These are phyloP conservation scores for Metarhizium album DNA, from an alignment of 2,329 filamentous ascomycete species.

Conservation along the genomic window DNA sequence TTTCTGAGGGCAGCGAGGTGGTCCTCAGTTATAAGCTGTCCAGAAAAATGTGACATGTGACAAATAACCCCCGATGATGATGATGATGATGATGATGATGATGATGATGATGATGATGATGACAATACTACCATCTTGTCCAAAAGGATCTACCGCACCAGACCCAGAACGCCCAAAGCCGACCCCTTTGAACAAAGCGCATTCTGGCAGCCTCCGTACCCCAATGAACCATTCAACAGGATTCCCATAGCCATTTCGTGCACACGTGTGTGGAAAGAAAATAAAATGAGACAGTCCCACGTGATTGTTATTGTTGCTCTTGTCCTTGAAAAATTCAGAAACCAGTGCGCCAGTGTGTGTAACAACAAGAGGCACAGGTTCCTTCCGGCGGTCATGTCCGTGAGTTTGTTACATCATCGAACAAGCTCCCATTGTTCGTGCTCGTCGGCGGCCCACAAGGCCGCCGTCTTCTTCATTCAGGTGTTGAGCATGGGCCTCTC, in stretches of 20 bases:
- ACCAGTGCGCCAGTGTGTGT: background rate
- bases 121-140: background rate
- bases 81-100: background rate
- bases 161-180: background rate
- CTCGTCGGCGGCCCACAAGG: slow-evolving; percentile 44
- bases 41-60: too few species aligned
- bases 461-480: slow-evolving; percentile 68
- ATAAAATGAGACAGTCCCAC: too few species aligned
- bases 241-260: too few species aligned
- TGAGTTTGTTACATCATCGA: slow-evolving; percentile 46
- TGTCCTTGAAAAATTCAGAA: too few species aligned
- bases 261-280: too few species aligned
- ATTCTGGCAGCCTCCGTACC: background rate
- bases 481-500: slow-evolving; percentile 72
- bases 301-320: too few species aligned
- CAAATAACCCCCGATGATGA: background rate
- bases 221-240: background rate
- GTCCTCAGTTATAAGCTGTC: too few species aligned
- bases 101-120: too few species aligned
- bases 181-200: background rate
- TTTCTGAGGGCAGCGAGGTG: too few species aligned
- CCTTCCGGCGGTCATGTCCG: background rate
- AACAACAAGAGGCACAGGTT: background rate
- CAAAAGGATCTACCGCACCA: background rate
- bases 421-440: slow-evolving; percentile 53